These are phyloP conservation scores for Cucurbita maxima DNA, from an alignment of 306 rosid genomes.

Conservation along the genomic window DNA sequence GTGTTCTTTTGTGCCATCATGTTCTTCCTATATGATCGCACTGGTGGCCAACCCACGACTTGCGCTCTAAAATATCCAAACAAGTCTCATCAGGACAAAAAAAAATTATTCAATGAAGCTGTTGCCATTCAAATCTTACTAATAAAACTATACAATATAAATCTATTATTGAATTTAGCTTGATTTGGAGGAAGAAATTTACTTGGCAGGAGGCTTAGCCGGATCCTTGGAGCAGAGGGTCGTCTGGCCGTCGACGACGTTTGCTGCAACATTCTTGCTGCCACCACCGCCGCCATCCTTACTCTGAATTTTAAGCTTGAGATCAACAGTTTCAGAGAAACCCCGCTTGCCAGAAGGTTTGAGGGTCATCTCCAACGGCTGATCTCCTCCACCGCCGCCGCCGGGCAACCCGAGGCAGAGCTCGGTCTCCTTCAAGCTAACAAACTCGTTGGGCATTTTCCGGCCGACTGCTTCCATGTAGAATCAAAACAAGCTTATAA, in stretches of 20 bases:
- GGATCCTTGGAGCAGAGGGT: slow-evolving; percentile 32
- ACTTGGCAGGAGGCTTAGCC: slow-evolving; percentile 55
- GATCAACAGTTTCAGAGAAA: slow-evolving; percentile 58
- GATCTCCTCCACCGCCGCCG: slow-evolving; percentile 1
- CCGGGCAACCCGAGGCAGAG: slow-evolving; percentile 62
- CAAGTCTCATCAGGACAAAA: not conserved
- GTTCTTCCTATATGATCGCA: slow-evolving; percentile 58
- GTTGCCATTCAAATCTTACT: too few relatives aligned
- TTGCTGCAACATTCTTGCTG: slow-evolving; percentile 11
- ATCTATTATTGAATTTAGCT: not conserved
- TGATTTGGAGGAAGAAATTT: not conserved
- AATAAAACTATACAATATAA: not conserved
- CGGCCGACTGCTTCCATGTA: slow-evolving; percentile 12
- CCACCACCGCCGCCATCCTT: slow-evolving; percentile 17
- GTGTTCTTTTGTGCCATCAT: slow-evolving; percentile 39
- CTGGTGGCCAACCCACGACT: slow-evolving; percentile 81
- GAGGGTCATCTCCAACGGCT: slow-evolving; percentile 20
- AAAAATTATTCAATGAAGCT: not conserved
- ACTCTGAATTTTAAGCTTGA: slow-evolving; percentile 40
- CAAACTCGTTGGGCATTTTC: slow-evolving; percentile 18
- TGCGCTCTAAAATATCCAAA: slow-evolving; percentile 35
- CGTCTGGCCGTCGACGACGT: slow-evolving; percentile 26
- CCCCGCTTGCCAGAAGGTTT: slow-evolving; percentile 42
- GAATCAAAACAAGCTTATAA: not conserved
- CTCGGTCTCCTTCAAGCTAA: slow-evolving; percentile 46